Evolutionary conservation across 768 basidiomycete genomes (phyloP), one percentile per base, ranked within the genome.

Genomic region (Symmetrospora coprosmae): DNA sequence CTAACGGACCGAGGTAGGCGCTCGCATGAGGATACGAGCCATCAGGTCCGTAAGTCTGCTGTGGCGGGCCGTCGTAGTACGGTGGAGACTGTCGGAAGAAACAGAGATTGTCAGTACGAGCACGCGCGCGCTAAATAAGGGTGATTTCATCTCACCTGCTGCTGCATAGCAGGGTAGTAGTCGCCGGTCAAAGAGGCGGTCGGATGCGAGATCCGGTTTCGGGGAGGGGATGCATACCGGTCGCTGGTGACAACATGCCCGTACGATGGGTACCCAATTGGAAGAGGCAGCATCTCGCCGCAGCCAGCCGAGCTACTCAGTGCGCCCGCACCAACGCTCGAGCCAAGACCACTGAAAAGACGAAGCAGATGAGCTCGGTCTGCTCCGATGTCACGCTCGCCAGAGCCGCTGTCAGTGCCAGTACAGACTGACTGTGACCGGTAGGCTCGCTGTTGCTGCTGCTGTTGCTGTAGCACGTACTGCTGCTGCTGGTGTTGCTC

Each of bases 321-420:
- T n/a, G n/a, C n/a, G n/a, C n/a, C n/a, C n/a, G n/a, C n/a, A n/a
- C n/a, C n/a, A n/a, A n/a, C n/a, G n/a, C n/a, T n/a, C n/a, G n/a
- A n/a, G 8, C 23, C 19, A 45, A 58, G 55, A n/a, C 39, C 55
- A 43, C 55, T 58, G 46, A 58, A 58, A n/a, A 58, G 55, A 58
- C 55, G 55, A 58, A 45, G 41, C 28, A 58, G 55, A 43, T 58
- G 55, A 58, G 55, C 55, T 34, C 49, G 33, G 33, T 50, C 49
- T 21, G 33, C 49, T n/a, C 16, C 45, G 11, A 4, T 47, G 45
- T 25, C 45, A 25, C 33, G 33, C 45, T 19, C n/a, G 8, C 45
- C 21, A 25, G 27, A 28, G 16, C 45, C 6, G 4, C 45, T 4
- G 13, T 5, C 16, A 31, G 45, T 47, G 33, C 16, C 41, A 43